Conservation (phyloP, 208 protist genomes). For the Entamoeba invadens region DNA sequence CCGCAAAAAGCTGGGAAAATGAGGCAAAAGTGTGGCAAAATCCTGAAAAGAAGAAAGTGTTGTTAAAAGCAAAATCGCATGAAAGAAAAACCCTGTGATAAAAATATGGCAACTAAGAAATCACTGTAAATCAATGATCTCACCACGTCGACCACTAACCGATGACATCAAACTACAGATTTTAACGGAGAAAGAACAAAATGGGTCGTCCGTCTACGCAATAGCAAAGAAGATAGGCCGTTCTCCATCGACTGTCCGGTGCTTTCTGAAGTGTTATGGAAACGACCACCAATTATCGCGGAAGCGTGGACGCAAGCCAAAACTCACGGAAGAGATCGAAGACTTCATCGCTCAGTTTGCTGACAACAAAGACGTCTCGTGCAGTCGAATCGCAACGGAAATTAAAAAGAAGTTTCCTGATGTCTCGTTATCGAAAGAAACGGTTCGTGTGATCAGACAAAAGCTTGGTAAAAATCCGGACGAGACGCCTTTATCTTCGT, state of each 20-base stretch:
- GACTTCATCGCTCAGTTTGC: neutral
- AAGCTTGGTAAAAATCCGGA: neutral
- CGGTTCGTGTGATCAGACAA: neutral
- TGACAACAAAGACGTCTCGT: neutral
- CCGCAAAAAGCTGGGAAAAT: no score
- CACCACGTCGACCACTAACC: neutral
- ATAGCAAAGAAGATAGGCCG: neutral
- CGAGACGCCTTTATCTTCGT: neutral
- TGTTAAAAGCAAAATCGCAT: no score
- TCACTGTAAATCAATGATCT: neutral
- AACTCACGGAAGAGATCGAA: neutral
- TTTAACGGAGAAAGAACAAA: neutral
- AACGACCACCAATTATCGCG: neutral
- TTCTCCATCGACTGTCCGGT: neutral
- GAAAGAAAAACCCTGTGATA: no score
- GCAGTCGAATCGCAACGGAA: neutral
- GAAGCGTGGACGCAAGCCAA: neutral
- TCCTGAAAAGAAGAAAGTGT: no score
- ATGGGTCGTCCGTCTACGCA: neutral
- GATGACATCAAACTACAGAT: neutral
- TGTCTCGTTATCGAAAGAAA: neutral
- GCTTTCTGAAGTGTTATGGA: neutral
- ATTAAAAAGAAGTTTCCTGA: neutral
- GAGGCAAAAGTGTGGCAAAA: no score
- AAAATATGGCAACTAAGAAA: no score